phyloP scores from a whole-genome alignment of 768 basidiomycete species.

The Boletus pseudo-olivaceus region DNA sequence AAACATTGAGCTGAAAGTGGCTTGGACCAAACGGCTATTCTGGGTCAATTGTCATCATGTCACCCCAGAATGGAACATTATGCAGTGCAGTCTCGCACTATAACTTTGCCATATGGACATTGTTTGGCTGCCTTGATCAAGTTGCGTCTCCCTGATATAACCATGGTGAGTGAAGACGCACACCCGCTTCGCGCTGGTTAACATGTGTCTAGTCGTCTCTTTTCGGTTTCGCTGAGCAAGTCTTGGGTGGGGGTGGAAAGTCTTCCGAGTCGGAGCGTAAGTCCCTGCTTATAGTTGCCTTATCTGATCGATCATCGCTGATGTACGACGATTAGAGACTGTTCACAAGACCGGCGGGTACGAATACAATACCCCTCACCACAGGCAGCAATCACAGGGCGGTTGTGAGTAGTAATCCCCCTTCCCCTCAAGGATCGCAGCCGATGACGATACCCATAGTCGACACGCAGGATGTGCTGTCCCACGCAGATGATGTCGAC shows the following conservation, averaged over 20 bases:
- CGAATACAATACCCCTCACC: constrained; percentile 57
- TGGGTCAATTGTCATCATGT: constrained; percentile 16
- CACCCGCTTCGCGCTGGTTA: background rate
- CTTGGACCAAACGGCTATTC: background rate
- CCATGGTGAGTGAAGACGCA: constrained; percentile 22
- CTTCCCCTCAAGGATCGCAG: constrained; percentile 6
- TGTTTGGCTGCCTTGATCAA: constrained; percentile 9
- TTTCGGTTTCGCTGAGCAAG: constrained; percentile 68
- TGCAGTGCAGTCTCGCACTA: constrained; percentile 14
- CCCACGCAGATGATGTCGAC: constrained; percentile 38
- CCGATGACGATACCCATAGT: constrained; percentile 37
- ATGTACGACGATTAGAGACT: constrained; percentile 33
- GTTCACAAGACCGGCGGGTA: constrained; percentile 59
- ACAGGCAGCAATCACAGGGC: constrained; percentile 31
- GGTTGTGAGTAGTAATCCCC: constrained; percentile 22
- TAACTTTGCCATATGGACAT: constrained; percentile 5
- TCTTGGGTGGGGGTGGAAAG: constrained; percentile 38
- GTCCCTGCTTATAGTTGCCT: background rate
- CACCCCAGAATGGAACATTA: constrained; percentile 22
- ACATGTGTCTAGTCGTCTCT: constrained; percentile 52
- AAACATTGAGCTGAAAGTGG: background rate
- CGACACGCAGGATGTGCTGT: constrained; percentile 58
- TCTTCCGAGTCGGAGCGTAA: constrained; percentile 5
- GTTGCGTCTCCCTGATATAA: constrained; percentile 4
- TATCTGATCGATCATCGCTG: constrained; percentile 8